These are phyloP conservation scores for Paraphaeosphaeria sporulosa DNA, from an alignment of 2,329 filamentous ascomycete species.

Conservation along the genomic window DNA sequence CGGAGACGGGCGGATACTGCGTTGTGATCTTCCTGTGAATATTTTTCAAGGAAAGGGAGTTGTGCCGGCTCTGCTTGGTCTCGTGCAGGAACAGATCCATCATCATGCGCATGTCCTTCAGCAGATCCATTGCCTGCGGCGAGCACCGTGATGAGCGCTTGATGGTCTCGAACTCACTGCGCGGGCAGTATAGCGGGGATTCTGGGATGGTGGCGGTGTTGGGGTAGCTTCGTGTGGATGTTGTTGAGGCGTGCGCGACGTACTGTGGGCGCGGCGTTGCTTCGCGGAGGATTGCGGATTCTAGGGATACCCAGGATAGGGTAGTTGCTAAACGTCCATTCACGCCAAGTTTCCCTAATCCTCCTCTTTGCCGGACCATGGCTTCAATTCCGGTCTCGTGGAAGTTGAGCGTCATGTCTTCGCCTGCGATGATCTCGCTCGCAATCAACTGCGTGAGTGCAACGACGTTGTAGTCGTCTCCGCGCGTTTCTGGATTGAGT, in stretches of 20 bases:
- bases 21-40: conserved; percentile 31
- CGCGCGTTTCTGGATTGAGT: conserved; percentile 26
- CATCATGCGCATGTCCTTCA: conserved; percentile 40
- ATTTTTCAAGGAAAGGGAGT: conserved; percentile 23
- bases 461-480: conserved; percentile 47
- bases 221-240: conserved; percentile 24
- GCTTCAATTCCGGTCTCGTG: conserved; percentile 40
- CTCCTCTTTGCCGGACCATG: conserved; percentile 47
- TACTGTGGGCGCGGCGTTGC: conserved; percentile 35
- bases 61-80: conserved; percentile 27
- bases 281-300: conserved; percentile 45
- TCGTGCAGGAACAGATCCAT: conserved; percentile 38
- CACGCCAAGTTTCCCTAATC: conserved; percentile 39
- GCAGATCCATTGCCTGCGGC: conserved; percentile 27
- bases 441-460: conserved; percentile 47
- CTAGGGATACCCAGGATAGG: conserved; percentile 41
- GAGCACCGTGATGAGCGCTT: conserved; percentile 27
- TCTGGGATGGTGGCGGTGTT: conserved; percentile 39
- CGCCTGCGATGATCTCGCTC: conserved; percentile 40
- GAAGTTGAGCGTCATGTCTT: conserved; percentile 28
- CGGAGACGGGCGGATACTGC: conserved; percentile 24
- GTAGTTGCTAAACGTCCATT: conserved; percentile 42
- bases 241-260: conserved; percentile 29
- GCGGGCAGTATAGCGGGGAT: conserved; percentile 46
- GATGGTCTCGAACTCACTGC: conserved; percentile 36